A percentile compares a stretch with the other conserved stretches of the same genome.
Conservation (phyloP, 2,329 filamentous ascomycete genomes). For the Aureobasidium sp. region DNA sequence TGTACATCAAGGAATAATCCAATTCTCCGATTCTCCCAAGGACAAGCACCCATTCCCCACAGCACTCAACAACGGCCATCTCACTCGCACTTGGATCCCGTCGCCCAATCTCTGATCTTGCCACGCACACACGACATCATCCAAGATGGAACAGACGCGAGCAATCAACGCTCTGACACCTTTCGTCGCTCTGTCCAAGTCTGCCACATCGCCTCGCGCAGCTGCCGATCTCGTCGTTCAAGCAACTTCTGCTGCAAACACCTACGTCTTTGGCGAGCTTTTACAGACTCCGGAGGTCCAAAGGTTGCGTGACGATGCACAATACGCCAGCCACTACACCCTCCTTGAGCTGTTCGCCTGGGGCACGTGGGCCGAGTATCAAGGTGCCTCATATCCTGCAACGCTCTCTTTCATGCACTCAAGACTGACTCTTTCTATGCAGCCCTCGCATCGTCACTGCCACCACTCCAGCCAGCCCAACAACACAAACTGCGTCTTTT, state of each 20-base stretch:
- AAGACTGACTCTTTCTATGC: conserved; percentile 15
- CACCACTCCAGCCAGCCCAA: conserved; percentile 65
- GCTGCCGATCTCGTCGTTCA: conserved; percentile 79
- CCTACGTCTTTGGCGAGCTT: conserved; percentile 92
- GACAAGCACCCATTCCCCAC: neutral
- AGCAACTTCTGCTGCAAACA: conserved; percentile 82
- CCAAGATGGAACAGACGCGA: conserved; percentile 64
- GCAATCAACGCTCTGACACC: conserved; percentile 61
- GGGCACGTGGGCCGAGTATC: conserved; percentile 79
- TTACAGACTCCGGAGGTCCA: conserved; percentile 74
- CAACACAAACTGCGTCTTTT: conserved; percentile 82
- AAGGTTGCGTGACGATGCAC: conserved; percentile 55
- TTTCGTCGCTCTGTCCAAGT: conserved; percentile 84
- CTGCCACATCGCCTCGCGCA: conserved; percentile 74
- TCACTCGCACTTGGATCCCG: no score
- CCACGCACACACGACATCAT: neutral
- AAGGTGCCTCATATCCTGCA: conserved; percentile 37
- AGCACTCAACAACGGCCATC: neutral
- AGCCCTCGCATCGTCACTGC: conserved; percentile 52
- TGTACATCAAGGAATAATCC: neutral
- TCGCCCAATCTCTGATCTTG: no score
- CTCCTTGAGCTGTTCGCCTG: conserved; percentile 87
- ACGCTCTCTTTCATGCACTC: conserved; percentile 24
- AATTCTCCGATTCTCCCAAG: neutral
- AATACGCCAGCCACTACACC: conserved; percentile 57